phyloP scores from a whole-genome alignment of 176 grass and related monocot species.

The Oryza coarctata region DNA sequence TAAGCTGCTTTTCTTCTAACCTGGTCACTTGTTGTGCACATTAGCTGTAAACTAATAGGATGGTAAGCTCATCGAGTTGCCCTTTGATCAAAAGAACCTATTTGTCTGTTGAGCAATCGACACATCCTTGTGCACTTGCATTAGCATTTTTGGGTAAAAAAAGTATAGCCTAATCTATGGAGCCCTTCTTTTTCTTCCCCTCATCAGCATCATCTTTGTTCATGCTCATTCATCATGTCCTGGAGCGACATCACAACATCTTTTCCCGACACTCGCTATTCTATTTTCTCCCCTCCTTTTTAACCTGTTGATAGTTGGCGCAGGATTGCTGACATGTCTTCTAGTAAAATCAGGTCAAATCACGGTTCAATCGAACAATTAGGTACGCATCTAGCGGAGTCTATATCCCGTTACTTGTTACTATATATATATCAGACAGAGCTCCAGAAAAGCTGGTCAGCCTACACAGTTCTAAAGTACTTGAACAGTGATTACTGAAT shows the following conservation, averaged over 20 bases:
- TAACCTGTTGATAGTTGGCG: slow-evolving; percentile 16
- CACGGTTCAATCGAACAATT: slow-evolving; percentile 17
- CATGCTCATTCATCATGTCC: slow-evolving; percentile 46
- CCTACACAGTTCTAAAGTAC: background rate
- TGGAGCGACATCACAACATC: slow-evolving; percentile 17
- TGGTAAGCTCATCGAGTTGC: slow-evolving; percentile 28
- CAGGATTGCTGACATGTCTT: slow-evolving; percentile 42
- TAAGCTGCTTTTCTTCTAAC: slow-evolving; percentile 15
- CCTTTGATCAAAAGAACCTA: slow-evolving; percentile 30
- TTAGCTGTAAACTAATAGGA: background rate
- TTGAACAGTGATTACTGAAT: background rate
- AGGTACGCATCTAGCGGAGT: background rate
- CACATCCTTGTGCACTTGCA: slow-evolving; percentile 55
- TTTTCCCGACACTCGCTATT: slow-evolving; percentile 9
- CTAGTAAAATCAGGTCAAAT: slow-evolving; percentile 34
- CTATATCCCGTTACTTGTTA: background rate
- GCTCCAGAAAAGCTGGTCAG: slow-evolving; percentile 20
- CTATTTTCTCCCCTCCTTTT: background rate
- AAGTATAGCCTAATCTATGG: slow-evolving; percentile 15
- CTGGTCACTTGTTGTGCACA: background rate
- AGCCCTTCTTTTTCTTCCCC: background rate
- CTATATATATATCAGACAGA: background rate
- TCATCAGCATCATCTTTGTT: slow-evolving; percentile 28
- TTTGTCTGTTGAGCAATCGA: slow-evolving; percentile 50
- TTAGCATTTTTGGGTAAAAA: slow-evolving; percentile 32